Evolutionary conservation across 2,329 filamentous ascomycete species (phyloP).

Genomic region (Botryotinia convoluta): DNA sequence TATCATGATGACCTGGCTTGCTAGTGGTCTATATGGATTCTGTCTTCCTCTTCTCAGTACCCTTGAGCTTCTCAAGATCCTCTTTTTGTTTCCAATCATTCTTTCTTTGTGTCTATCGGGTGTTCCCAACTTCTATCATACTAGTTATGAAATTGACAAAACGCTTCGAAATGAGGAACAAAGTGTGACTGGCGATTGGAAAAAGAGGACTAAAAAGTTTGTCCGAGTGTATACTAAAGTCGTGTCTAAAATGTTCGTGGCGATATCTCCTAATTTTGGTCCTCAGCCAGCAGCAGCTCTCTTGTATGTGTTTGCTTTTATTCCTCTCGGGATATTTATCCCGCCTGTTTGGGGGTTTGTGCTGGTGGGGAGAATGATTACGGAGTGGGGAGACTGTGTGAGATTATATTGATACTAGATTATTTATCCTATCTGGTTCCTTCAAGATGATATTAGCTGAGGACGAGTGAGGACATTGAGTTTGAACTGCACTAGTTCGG

Average conservation of each 20-base stretch:
- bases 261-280: not conserved
- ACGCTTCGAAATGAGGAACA: not conserved
- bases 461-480: accelerated
- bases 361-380: not conserved
- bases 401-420: not conserved
- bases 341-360: not conserved
- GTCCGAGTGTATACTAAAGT: not conserved
- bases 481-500: not conserved
- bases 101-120: not conserved
- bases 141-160: no score
- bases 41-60: not conserved
- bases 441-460: not conserved
- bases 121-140: not conserved
- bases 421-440: not conserved
- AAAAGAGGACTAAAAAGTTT: not conserved
- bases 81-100: not conserved
- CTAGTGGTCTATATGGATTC: not conserved
- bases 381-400: not conserved
- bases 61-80: not conserved
- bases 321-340: not conserved
- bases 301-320: not conserved
- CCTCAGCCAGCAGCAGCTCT: no score
- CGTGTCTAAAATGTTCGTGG: not conserved
- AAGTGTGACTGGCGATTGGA: not conserved
- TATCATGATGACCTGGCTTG: slow-evolving; percentile 2